Conservation (phyloP, 805 yeast species). For the Kregervanrija delftensis region DNA sequence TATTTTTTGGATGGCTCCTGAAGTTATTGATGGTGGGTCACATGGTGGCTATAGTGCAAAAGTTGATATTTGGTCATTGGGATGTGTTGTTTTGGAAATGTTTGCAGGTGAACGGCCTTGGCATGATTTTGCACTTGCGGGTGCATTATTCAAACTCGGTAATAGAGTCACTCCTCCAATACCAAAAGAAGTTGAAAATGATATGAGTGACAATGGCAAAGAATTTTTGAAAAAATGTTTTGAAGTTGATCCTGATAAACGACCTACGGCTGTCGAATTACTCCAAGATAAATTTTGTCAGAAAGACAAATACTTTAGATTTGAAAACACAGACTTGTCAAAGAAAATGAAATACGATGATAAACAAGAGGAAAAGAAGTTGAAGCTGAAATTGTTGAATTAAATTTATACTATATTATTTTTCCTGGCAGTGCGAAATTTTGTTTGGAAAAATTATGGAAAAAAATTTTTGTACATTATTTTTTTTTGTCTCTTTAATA, state of each 20-base stretch:
- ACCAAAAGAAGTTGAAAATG: conserved; percentile 73
- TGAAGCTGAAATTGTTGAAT: too few species aligned
- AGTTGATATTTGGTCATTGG: conserved; percentile 96
- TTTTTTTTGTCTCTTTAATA: conserved; percentile 2
- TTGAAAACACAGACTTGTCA: conserved; percentile 26
- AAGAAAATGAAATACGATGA: conserved; percentile 23
- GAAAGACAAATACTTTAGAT: conserved; percentile 19
- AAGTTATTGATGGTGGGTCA: conserved; percentile 80
- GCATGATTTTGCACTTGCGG: conserved; percentile 91
- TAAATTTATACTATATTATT: too few species aligned
- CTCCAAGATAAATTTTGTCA: conserved; percentile 39
- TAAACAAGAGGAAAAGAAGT: conserved; percentile 15
- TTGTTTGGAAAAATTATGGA: too few species aligned
- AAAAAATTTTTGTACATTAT: background rate
- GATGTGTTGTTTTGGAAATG: conserved; percentile 97
- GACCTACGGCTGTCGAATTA: conserved; percentile 81
- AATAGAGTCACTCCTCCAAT: conserved; percentile 92
- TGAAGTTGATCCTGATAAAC: conserved; percentile 62
- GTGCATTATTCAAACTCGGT: conserved; percentile 88
- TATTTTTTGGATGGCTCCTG: conserved; percentile 99
- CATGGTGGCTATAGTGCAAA: conserved; percentile 95
- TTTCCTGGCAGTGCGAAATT: too few species aligned
- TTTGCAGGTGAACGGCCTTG: conserved; percentile 96
- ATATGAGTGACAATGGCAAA: conserved; percentile 58
- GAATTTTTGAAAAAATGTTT: conserved; percentile 75